Conservation (phyloP, 2,329 filamentous ascomycete species). For the Ambrosiella beaveri region DNA sequence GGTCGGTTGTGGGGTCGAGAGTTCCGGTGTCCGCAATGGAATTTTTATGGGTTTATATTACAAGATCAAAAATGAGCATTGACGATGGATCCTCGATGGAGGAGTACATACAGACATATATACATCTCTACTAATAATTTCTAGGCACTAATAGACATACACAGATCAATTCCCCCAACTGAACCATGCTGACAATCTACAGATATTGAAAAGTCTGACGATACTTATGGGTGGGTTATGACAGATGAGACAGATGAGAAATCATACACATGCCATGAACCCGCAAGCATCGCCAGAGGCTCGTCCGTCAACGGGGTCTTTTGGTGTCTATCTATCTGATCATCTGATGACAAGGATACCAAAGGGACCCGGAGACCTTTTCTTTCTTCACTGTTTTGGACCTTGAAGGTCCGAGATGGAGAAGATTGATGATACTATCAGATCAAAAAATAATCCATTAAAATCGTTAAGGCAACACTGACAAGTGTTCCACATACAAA, state of each 20-base stretch:
- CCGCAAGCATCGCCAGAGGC: too few relatives aligned
- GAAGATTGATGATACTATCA: constrained; percentile 4
- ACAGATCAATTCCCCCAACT: not conserved
- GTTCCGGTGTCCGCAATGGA: too few relatives aligned
- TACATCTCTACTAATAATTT: too few relatives aligned
- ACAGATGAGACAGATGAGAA: too few relatives aligned
- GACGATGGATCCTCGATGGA: too few relatives aligned
- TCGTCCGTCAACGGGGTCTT: not conserved
- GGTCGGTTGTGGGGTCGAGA: too few relatives aligned
- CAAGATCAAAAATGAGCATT: too few relatives aligned
- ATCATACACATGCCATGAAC: too few relatives aligned
- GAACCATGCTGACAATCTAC: not conserved
- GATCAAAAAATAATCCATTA: not conserved
- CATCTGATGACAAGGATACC: too few relatives aligned
- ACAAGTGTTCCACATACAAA: not conserved
- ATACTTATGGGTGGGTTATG: not conserved
- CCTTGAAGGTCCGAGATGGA: constrained; percentile 13
- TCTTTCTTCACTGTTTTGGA: constrained; percentile 14
- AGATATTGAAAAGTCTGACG: not conserved
- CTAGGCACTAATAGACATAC: too few relatives aligned
- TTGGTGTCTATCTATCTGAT: not conserved
- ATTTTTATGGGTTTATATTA: too few relatives aligned
- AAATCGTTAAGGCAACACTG: not conserved
- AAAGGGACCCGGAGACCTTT: not conserved
- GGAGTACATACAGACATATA: too few relatives aligned